Base-by-base conservation (phyloP, 2,329 filamentous ascomycete species). In the Aureobasidium sp. region DNA sequence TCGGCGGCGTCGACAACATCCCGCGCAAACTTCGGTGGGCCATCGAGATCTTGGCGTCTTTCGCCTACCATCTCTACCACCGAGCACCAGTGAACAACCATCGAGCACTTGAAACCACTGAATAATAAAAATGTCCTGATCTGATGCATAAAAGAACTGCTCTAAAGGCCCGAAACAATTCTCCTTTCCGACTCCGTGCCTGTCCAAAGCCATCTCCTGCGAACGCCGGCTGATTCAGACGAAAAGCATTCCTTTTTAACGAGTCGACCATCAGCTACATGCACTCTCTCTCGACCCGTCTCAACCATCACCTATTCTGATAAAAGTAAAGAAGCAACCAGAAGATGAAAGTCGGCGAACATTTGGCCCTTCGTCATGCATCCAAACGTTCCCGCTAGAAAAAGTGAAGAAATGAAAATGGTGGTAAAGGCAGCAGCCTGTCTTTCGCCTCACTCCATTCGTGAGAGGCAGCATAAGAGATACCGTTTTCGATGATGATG, bases 1-100 rank as follows among this genome's bases (percentile, higher is more conserved):
- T 58, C 54, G 54, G 17, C 54, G 54, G 24, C 54, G 40, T 42
- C 53, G 39, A 53, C 54, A 47, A 53, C 54, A 47, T 58, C 40
- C 42, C 42, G 42, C 54, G 42, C 54, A 58, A 50, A 62, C 44
- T 53, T 35, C 56, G 50, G 50, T 53, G 50, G 50, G 31, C 35
- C 44, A 19, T 53, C 37, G 40, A 63, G 60, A 65, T 65, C 57
- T 64, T 58, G 63, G 63, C 53, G 39, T 24, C 29, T 17, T 47
- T 42, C 44, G 24, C 33, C 17, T 42, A 31, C 37, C 24, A 12
- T 31, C 22, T 31, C 9, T 44, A 15, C 17, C 19, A 42, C 27
- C 27, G 27, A 29, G 17, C 15, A 27, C 15, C 19, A 8, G 12
- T 7, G 6, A 14, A 27, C 22, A 47, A 47, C 24, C 11, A 33